phyloP scores from a whole-genome alignment of 129 eudicot species.

The Erigeron canadensis region DNA sequence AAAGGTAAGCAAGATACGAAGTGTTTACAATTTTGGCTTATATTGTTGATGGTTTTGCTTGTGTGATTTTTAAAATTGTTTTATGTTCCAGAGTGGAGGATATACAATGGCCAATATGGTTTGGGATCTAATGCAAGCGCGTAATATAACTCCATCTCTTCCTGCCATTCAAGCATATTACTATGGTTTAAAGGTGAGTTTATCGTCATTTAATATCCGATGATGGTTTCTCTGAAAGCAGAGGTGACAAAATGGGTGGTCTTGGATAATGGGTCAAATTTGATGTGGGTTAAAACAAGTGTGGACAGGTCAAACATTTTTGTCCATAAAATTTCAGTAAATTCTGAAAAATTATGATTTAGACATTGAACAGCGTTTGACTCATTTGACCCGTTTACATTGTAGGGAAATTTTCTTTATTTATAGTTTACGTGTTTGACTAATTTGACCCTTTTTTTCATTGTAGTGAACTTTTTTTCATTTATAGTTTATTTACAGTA shows the following conservation, averaged over 20 bases:
- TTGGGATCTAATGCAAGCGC: slow-evolving; percentile 90
- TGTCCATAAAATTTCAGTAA: no score
- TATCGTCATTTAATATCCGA: background rate
- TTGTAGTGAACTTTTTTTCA: no score
- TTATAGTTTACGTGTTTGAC: no score
- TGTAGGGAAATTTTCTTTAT: no score
- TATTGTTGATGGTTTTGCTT: background rate
- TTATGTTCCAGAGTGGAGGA: slow-evolving; percentile 59
- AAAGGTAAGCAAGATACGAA: slow-evolving; percentile 47
- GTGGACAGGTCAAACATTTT: no score
- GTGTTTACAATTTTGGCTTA: background rate
- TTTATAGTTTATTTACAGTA: background rate
- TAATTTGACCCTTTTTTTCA: no score
- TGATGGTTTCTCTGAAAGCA: background rate
- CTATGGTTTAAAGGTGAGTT: slow-evolving; percentile 69
- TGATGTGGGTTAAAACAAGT: background rate
- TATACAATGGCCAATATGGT: slow-evolving; percentile 73
- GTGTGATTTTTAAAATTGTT: background rate
- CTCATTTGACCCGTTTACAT: no score
- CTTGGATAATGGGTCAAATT: background rate
- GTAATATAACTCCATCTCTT: slow-evolving; percentile 47
- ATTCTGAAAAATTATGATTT: no score
- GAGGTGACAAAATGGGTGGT: slow-evolving; percentile 5
- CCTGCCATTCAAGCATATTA: slow-evolving; percentile 82
- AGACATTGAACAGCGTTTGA: no score